Percentiles rank a stretch among this genome's conserved stretches.
phyloP scores from a whole-genome alignment of 345 rosid species.

The Euclidium syriacum region DNA sequence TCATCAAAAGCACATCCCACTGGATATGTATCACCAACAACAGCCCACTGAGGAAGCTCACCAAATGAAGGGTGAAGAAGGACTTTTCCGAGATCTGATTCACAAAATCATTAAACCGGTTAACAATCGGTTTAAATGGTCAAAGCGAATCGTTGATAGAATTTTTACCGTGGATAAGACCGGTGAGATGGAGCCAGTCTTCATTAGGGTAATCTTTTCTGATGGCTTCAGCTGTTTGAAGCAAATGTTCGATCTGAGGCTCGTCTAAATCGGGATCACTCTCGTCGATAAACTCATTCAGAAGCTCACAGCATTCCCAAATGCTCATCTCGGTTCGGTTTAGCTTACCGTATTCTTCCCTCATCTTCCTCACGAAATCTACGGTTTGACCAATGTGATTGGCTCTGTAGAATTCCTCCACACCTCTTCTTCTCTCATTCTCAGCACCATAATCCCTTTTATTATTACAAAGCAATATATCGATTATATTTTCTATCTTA shows the following conservation, averaged over 20 bases:
- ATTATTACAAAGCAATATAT: not conserved
- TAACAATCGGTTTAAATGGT: not conserved
- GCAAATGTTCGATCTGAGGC: conserved; percentile 57
- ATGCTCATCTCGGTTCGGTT: conserved; percentile 41
- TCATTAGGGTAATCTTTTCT: conserved; percentile 54
- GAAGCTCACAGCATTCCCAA: conserved; percentile 67
- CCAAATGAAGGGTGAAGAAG: conserved; percentile 73
- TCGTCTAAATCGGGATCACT: conserved; percentile 67
- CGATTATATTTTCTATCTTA: not conserved
- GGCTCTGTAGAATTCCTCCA: conserved; percentile 61
- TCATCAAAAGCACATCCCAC: conserved; percentile 80
- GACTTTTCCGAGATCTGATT: conserved; percentile 77
- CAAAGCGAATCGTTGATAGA: not conserved
- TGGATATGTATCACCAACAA: conserved; percentile 80
- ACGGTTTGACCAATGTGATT: conserved; percentile 81
- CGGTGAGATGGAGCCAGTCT: conserved; percentile 63
- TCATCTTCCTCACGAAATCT: conserved; percentile 57
- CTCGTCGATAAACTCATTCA: conserved; percentile 53
- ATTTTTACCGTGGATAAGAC: conserved; percentile 53
- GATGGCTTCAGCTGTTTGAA: conserved; percentile 72
- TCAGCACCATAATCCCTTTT: conserved; percentile 70
- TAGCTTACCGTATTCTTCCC: conserved; percentile 31
- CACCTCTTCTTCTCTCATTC: conserved; percentile 64
- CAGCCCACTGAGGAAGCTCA: conserved; percentile 92
- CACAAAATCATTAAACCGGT: not conserved